Evolutionary conservation across 192 early-diverging fungal species (phyloP).

Genomic region (Podila clonocystis): DNA sequence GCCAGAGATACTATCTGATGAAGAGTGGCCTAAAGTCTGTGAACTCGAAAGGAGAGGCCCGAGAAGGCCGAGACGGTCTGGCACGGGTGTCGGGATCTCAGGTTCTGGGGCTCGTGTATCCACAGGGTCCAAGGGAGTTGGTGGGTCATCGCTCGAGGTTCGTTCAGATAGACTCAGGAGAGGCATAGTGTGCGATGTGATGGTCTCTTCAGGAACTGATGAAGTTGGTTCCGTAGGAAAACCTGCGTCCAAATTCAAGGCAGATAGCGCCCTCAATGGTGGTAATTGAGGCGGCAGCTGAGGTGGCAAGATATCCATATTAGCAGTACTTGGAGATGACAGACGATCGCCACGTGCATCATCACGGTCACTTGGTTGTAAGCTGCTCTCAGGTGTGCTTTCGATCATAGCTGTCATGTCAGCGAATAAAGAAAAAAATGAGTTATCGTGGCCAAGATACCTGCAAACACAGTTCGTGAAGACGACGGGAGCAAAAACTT

Average conservation of each 20-base stretch:
- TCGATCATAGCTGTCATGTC: background rate
- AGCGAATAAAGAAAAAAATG: background rate
- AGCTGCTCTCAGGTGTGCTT: background rate
- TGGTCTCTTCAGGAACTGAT: too few relatives aligned
- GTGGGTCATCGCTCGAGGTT: too few relatives aligned
- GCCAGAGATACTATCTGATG: background rate
- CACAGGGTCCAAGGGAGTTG: background rate
- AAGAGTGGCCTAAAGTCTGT: background rate
- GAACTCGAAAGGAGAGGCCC: slow-evolving; percentile 37
- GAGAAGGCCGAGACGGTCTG: slow-evolving; percentile 22
- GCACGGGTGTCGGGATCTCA: background rate
- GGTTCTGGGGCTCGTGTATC: background rate
- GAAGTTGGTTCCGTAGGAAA: too few relatives aligned
- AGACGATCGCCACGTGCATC: background rate
- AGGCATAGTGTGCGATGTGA: too few relatives aligned
- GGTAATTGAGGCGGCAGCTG: too few relatives aligned
- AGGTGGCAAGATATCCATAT: background rate
- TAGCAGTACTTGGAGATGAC: background rate
- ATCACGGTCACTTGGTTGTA: background rate
- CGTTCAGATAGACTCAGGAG: too few relatives aligned
- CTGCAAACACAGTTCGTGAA: background rate
- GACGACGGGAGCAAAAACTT: background rate
- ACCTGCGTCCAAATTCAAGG: too few relatives aligned
- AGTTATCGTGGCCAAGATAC: background rate
- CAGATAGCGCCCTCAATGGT: too few relatives aligned